phyloP scores from a whole-genome alignment of 2,329 filamentous ascomycete species.

The Dissoconium aciculare region DNA sequence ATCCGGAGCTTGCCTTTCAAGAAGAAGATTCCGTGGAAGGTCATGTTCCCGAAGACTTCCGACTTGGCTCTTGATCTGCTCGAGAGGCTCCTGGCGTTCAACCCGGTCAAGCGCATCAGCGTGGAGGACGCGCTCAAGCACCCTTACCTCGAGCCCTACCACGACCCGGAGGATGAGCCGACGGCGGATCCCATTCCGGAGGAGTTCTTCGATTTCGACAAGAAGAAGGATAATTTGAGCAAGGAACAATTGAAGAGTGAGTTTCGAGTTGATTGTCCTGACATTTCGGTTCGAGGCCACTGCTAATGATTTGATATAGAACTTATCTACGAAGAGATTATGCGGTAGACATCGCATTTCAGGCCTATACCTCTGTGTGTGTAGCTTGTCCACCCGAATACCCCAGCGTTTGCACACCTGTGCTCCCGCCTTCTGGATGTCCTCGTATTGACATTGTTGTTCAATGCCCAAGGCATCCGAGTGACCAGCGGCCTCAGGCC shows the following conservation, averaged over 20 bases:
- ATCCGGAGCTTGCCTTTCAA: conserved; percentile 97
- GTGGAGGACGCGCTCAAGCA: conserved; percentile 96
- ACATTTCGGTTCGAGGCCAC: conserved; percentile 1
- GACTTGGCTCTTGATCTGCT: conserved; percentile 84
- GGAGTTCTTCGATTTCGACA: conserved; percentile 99
- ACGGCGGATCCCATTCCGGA: conserved; percentile 93
- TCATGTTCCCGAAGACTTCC: conserved; percentile 98
- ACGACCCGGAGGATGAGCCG: conserved; percentile 96
- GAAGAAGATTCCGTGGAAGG: conserved; percentile 98
- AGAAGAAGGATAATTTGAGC: conserved; percentile 96
- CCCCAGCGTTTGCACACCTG: no score
- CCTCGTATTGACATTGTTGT: no score
- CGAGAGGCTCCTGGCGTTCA: conserved; percentile 93
- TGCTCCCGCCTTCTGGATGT: no score
- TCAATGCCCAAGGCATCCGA: no score
- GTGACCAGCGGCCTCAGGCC: no score
- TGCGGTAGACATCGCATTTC: conserved; percentile 38
- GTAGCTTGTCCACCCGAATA: no score
- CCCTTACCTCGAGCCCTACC: conserved; percentile 95
- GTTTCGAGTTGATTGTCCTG: conserved; percentile 14
- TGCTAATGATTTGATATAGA: conserved; percentile 27
- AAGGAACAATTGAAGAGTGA: conserved; percentile 93
- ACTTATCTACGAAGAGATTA: conserved; percentile 96
- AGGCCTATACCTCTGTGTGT: conserved; percentile 8
- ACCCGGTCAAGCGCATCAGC: conserved; percentile 95